A percentile compares a stretch with the other conserved stretches of the same genome.
These are phyloP conservation scores for Chondrus crispus DNA, from an alignment of 23 red algal species.

Conservation along the genomic window DNA sequence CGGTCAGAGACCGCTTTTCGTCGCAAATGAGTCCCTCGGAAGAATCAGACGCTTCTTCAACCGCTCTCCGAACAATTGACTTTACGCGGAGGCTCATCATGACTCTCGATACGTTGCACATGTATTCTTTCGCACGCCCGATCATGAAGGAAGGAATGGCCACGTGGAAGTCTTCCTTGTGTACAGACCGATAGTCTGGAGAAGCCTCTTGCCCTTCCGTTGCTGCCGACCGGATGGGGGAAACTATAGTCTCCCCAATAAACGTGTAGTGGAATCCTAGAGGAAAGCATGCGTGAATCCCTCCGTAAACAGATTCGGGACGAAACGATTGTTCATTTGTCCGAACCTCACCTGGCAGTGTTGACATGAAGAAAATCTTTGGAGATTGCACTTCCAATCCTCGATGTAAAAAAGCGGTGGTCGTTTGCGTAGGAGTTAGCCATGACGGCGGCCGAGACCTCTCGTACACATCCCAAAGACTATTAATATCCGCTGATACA, in stretches of 20 bases:
- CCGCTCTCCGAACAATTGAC: not conserved
- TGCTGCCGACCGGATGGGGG: too few species aligned
- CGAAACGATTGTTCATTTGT: too few species aligned
- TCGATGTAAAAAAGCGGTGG: not conserved
- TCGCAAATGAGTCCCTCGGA: not conserved
- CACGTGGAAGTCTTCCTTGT: too few species aligned
- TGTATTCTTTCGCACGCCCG: too few species aligned
- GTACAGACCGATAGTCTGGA: too few species aligned
- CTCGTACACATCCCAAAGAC: not conserved
- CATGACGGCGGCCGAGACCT: not conserved
- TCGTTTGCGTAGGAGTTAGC: not conserved
- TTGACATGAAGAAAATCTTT: not conserved
- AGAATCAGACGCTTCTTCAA: not conserved
- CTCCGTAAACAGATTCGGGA: too few species aligned
- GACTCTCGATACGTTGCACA: too few species aligned
- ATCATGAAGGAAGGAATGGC: too few species aligned
- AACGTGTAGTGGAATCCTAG: too few species aligned
- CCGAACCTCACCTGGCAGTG: not conserved
- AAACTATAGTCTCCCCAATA: too few species aligned
- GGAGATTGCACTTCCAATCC: not conserved
- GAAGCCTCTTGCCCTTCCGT: too few species aligned
- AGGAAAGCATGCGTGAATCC: too few species aligned
- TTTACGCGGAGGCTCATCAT: not conserved
- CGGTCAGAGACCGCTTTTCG: not conserved
- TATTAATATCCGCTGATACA: not conserved